A percentile compares a stretch with the other conserved stretches of the same genome.
Evolutionary conservation across 148 eudicot genomes (phyloP).

Genomic region (Camellia sinensis): DNA sequence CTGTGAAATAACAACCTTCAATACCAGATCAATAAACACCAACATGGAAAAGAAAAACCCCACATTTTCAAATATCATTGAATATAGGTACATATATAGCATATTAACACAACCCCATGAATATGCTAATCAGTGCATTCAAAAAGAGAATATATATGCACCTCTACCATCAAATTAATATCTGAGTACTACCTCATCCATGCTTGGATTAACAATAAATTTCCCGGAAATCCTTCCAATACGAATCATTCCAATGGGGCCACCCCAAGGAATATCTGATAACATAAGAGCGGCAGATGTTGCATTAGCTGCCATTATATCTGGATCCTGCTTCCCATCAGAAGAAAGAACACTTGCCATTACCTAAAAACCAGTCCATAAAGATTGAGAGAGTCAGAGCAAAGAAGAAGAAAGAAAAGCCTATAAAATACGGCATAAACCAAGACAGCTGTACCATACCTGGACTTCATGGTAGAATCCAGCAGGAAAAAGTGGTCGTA

Average conservation of each 20-base stretch:
- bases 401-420: neutral
- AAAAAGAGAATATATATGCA: neutral
- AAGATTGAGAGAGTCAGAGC: neutral
- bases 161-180: neutral
- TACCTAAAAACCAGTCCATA: constrained; percentile 39
- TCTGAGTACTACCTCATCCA: constrained; percentile 76
- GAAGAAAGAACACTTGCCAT: constrained; percentile 94
- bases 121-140: constrained; percentile 3
- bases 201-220: constrained; percentile 82
- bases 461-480: constrained; percentile 99
- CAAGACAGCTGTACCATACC: constrained; percentile 40
- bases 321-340: constrained; percentile 98
- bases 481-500: constrained; percentile 87
- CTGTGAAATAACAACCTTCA: neutral
- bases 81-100: neutral
- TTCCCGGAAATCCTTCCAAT: constrained; percentile 81
- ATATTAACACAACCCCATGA: neutral
- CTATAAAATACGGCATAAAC: neutral
- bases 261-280: constrained; percentile 98
- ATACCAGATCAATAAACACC: neutral
- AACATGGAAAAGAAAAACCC: neutral
- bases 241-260: constrained; percentile 93
- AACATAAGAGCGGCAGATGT: constrained; percentile 96
- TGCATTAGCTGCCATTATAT: constrained; percentile 98
- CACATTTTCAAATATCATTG: neutral